Base-by-base conservation (phyloP, 1,284 basidiomycete genomes). In the Marasmius sp. region DNA sequence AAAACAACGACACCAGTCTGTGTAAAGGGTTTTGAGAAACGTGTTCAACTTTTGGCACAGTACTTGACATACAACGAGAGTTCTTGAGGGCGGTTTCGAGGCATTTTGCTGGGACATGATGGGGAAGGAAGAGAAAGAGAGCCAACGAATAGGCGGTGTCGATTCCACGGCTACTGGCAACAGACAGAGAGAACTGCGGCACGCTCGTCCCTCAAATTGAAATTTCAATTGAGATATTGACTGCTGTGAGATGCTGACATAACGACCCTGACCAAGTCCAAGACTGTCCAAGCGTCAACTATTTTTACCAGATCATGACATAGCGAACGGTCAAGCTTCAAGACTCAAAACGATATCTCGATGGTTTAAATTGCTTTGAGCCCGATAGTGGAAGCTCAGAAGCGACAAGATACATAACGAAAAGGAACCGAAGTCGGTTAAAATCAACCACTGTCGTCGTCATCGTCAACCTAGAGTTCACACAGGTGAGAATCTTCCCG, bases 1-100 rank as follows among this genome's bases (percentile, higher is more conserved):
- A 93, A 93, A 34, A 80, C 72, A 9, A 92, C 88, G 5, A 90
- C 90, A 39, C 82, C 87, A 48, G 73, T 80, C 89, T 91, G 69
- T 33, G 47, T 22, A 43, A 55, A 20, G 49, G 36, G 37, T 56
- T 33, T n/a, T 47, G 16, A 47, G 37, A 36, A n/a, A 20, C 57
- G 45, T 14, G 7, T 22, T 38, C 16, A 22, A 52, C 56, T 49
- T 11, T 16, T 11, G 18, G 6, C 27, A 39, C 39, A 57, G 22
- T 38, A 16, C 37, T 38, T 9, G 27, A 61, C 66, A 57, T 66
- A 66, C 66, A 33, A 67, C 64, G 34, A 64, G 61, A 20, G 16
- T 48, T 51, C 53, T 64, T 51, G 66, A 65, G 47, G 66, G 50
- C 16, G 66, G 66, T 59, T 67, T 67, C 36, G 57, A 36, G 33